These are phyloP conservation scores for Pterocarpus macrocarpus DNA, from an alignment of 306 rosid genomes.

Conservation along the genomic window DNA sequence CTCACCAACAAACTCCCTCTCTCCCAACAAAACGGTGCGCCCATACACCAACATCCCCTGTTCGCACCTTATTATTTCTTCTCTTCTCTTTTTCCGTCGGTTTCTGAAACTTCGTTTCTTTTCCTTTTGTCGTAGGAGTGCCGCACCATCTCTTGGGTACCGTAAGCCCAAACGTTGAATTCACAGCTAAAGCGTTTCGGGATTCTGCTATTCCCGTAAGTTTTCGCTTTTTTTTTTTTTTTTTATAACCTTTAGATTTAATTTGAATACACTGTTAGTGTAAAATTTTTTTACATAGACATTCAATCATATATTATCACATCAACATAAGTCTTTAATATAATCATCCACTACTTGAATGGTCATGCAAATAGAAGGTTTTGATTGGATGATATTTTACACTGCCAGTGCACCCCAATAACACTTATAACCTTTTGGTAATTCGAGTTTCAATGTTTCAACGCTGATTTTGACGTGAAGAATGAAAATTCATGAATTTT, in stretches of 20 bases:
- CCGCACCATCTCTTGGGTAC: conserved; percentile 90
- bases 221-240: not conserved
- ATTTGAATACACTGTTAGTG: too few relatives aligned
- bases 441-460: not conserved
- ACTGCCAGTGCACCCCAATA: too few relatives aligned
- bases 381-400: too few relatives aligned
- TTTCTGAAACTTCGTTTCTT: conserved; percentile 32
- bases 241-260: too few relatives aligned
- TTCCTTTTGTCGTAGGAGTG: conserved; percentile 61
- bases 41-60: not conserved
- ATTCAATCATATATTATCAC: too few relatives aligned
- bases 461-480: not conserved
- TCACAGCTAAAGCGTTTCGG: conserved; percentile 84
- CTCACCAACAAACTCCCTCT: conserved; percentile 84
- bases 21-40: conserved; percentile 71
- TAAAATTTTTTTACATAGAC: too few relatives aligned
- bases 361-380: too few relatives aligned
- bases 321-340: too few relatives aligned
- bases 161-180: conserved; percentile 70
- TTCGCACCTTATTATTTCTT: not conserved
- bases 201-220: conserved; percentile 80
- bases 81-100: not conserved
- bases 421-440: too few relatives aligned
- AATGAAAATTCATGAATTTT: not conserved
- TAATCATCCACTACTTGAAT: too few relatives aligned